Base-by-base conservation (phyloP, 2,329 filamentous ascomycete genomes). In the Aspergillus jensenii region DNA sequence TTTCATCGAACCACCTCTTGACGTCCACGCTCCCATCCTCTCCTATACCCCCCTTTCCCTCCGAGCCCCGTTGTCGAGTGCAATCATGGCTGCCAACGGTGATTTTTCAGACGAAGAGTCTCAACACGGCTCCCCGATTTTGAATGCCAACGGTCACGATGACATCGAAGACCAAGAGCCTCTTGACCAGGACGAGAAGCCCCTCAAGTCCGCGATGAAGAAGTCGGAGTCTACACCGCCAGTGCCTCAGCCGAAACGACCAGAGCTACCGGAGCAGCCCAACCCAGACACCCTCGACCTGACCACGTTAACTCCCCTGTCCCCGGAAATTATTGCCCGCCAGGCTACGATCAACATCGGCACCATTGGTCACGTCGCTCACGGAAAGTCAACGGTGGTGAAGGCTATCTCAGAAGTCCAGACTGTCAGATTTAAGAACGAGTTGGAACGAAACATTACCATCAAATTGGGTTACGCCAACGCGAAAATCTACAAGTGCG, bases 381-480 rank as follows among this genome's bases (percentile, higher is more conserved):
- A 98, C 89, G 93, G 93, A 75, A 98, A 98, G 79, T 96, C 91
- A 61, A 99, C 95, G 21, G 95, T 99, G 51, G 95, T 99, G 70
- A 99, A 99, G 84, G 95, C 95, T 70, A 98, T 99, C 71, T 98
- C 95, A 2, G 95, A 95, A 62, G 95, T 99, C 64, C 95, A 99
- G 84, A 99, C 95, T 17, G 95, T 99, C 73, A 87, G 95, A 68
- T 99, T 99, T 85, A 99, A 99, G 89, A 99, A 98, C 82, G 95
- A 99, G 81, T 82, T 97, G 80, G 96, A 98, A 81, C 86, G 95
- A 73, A 99, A 99, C 79, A 99, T 99, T 73, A 99, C 95, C 71
- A 99, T 99, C 84, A 99, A 99, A 87, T 86, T 99, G 71, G 95
- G 95, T 76, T 99, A 99, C 78, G 95, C 95, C 76, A 99, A 99